These are phyloP conservation scores for Vicia villosa DNA, from an alignment of 306 rosid species.

Conservation along the genomic window DNA sequence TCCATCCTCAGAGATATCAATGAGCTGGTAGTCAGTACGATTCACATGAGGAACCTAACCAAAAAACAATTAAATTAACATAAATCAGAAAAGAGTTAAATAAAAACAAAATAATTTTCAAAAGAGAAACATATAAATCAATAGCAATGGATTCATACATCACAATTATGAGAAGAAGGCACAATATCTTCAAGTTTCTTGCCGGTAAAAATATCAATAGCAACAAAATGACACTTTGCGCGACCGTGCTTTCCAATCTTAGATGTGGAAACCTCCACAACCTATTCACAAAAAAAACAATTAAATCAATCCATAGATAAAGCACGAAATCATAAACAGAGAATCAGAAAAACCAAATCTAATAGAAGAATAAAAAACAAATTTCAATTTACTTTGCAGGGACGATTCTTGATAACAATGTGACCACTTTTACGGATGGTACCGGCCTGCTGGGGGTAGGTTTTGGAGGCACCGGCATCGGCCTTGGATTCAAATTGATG, in stretches of 20 bases:
- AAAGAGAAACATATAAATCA: background rate
- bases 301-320: background rate
- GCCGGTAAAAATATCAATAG: conserved; percentile 65
- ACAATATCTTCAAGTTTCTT: conserved; percentile 78
- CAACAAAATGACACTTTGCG: conserved; percentile 74
- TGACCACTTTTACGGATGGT: conserved; percentile 79
- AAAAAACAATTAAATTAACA: background rate
- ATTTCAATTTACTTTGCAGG: conserved; percentile 58
- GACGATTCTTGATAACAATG: conserved; percentile 68
- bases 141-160: conserved; percentile 44
- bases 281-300: conserved; percentile 26
- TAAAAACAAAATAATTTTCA: conserved; percentile 19
- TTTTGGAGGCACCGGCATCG: conserved; percentile 80
- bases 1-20: conserved; percentile 56
- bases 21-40: conserved; percentile 63
- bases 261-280: conserved; percentile 50
- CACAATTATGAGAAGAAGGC: conserved; percentile 81
- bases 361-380: too few species aligned
- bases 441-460: conserved; percentile 82
- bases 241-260: conserved; percentile 52
- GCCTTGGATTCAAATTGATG: conserved; percentile 81
- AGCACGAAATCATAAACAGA: background rate
- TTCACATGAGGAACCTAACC: conserved; percentile 73
- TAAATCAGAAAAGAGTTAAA: background rate
- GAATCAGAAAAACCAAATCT: conserved; percentile 7